These are phyloP conservation scores for Inonotus hispidus DNA, from an alignment of 1,284 basidiomycete genomes.

Conservation along the genomic window DNA sequence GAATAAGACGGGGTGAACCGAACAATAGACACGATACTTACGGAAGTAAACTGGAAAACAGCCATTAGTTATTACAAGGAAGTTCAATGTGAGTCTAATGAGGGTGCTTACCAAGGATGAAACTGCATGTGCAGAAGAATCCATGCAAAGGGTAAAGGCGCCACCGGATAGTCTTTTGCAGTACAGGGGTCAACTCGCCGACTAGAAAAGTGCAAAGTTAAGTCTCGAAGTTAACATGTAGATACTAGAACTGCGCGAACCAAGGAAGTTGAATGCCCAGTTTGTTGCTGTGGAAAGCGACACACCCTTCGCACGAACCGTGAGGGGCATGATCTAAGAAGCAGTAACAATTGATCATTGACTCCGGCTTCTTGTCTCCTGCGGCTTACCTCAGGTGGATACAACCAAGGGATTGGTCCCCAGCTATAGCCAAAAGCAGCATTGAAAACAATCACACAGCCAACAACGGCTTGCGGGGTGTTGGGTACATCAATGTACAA, in stretches of 20 bases:
- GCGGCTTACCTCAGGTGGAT: conserved; percentile 71
- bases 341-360: background rate
- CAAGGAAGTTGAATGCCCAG: conserved; percentile 82
- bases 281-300: conserved; percentile 85
- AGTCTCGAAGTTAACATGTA: background rate
- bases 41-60: conserved; percentile 60
- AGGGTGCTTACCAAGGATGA: conserved; percentile 59
- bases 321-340: conserved; percentile 82
- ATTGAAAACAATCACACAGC: conserved; percentile 91
- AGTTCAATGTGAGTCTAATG: conserved; percentile 17
- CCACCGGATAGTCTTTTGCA: conserved; percentile 92
- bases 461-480: conserved; percentile 86
- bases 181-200: conserved; percentile 82
- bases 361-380: background rate
- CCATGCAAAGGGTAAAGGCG: conserved; percentile 95
- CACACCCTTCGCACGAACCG: conserved; percentile 90
- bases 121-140: conserved; percentile 87
- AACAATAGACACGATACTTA: conserved; percentile 32
- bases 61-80: conserved; percentile 18
- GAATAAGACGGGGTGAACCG: conserved; percentile 14
- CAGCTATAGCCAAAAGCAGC: conserved; percentile 86
- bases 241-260: background rate
- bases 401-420: conserved; percentile 85
- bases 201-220: conserved; percentile 36
- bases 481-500: conserved; percentile 86